Percentiles rank a stretch among this genome's conserved stretches.
These are phyloP conservation scores for Zoysia japonica DNA, from an alignment of 176 grass and related monocot genomes.

Conservation along the genomic window DNA sequence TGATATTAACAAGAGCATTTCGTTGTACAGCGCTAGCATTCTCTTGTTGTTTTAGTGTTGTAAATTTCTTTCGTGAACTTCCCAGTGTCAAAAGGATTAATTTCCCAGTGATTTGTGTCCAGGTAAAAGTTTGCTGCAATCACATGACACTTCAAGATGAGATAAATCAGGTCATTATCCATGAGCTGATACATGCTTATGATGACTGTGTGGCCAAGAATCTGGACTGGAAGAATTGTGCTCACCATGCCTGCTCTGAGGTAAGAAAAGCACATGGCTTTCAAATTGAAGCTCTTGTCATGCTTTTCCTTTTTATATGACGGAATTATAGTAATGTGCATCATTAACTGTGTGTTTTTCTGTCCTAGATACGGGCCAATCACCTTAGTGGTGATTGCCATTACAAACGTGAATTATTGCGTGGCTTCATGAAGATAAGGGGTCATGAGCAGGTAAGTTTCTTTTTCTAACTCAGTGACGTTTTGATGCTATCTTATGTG, in stretches of 20 bases:
- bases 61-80: slow-evolving; percentile 17
- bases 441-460: slow-evolving; percentile 84
- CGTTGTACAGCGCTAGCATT: background rate
- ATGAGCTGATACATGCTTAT: slow-evolving; percentile 94
- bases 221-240: slow-evolving; percentile 84
- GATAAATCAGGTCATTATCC: slow-evolving; percentile 78
- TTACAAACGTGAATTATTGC: slow-evolving; percentile 83
- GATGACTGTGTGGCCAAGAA: slow-evolving; percentile 88
- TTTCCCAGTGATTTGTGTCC: slow-evolving; percentile 34
- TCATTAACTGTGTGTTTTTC: slow-evolving; percentile 22
- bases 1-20: background rate
- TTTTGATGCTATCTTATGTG: background rate
- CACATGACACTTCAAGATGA: slow-evolving; percentile 61
- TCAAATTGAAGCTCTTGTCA: slow-evolving; percentile 7
- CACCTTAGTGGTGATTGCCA: slow-evolving; percentile 94
- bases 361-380: slow-evolving; percentile 88
- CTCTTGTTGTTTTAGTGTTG: background rate
- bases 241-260: slow-evolving; percentile 96
- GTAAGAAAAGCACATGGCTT: slow-evolving; percentile 42
- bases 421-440: slow-evolving; percentile 88
- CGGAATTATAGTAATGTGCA: background rate
- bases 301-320: background rate
- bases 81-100: slow-evolving; percentile 1
- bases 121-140: slow-evolving; percentile 88
- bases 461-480: slow-evolving; percentile 7